Evolutionary conservation across 2,329 filamentous ascomycete species (phyloP).

Genomic region (Fusarium circinatum): DNA sequence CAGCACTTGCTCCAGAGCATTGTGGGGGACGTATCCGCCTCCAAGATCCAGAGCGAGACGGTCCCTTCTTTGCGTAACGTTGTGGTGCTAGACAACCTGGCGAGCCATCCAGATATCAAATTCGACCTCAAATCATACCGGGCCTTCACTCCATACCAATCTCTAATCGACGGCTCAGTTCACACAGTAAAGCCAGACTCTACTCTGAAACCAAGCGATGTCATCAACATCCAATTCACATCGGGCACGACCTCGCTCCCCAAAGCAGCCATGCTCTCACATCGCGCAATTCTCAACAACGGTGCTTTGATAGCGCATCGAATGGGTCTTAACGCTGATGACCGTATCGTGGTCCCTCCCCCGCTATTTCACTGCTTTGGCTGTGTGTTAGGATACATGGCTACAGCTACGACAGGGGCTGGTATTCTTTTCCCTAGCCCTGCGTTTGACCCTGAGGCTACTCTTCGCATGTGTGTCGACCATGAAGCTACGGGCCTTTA

Average conservation of each 20-base stretch:
- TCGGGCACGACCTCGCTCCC: constrained; percentile 92
- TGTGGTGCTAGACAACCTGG: constrained; percentile 82
- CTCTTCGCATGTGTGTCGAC: constrained; percentile 67
- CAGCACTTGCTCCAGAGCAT: constrained; percentile 58
- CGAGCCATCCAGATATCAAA: constrained; percentile 54
- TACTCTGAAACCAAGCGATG: constrained; percentile 69
- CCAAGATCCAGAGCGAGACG: constrained; percentile 51
- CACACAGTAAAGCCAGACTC: constrained; percentile 54
- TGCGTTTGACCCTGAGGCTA: constrained; percentile 82
- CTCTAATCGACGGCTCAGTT: constrained; percentile 51
- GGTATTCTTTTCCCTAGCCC: constrained; percentile 87
- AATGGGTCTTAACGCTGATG: constrained; percentile 80
- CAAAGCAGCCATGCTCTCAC: constrained; percentile 90
- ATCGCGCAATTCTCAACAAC: constrained; percentile 92
- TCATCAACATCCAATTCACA: constrained; percentile 96
- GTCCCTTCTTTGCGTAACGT: constrained; percentile 78
- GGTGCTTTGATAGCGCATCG: constrained; percentile 83
- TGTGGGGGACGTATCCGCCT: constrained; percentile 53
- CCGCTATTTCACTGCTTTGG: constrained; percentile 94
- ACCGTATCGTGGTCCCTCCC: constrained; percentile 85
- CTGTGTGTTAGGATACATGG: constrained; percentile 93
- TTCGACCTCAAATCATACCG: constrained; percentile 57
- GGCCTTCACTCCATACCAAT: constrained; percentile 58
- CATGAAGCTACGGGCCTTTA: constrained; percentile 75
- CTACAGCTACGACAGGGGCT: constrained; percentile 82